Base-by-base conservation (phyloP, 2,329 filamentous ascomycete species). In the Aureobasidium musti region DNA sequence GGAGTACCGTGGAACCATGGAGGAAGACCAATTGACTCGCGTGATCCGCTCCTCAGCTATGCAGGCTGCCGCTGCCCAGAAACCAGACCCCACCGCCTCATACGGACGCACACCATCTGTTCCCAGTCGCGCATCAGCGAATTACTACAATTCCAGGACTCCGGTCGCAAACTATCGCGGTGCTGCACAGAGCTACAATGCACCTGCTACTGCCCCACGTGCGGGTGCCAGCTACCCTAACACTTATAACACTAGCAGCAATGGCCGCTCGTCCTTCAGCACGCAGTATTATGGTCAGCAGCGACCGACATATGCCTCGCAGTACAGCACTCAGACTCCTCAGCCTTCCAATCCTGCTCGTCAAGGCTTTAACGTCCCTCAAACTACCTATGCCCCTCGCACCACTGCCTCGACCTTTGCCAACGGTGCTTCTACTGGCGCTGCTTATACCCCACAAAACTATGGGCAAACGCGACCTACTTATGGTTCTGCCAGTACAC, bases 1-100 rank as follows among this genome's bases (percentile, higher is more conserved):
- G 61, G 87, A 92, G 72, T 91, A 91, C 76, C 86, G 85, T 69
- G 92, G 92, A 5, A 86, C 89, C 4, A 88, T 96, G 86, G 92
- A 96, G 71, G 91, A 94, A 72, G 92, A 96, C 71, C 89, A 92
- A 70, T 74, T 79, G 1, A 77, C 80, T 2, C 76, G 79, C 37
- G 71, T 78, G 49, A 77, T 79, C 30, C 82, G 82, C 69, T 69
- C 72, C 30, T 71, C 71, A 7, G 70, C 80, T 17, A 70, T 72
- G 50, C 72, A 72, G 1, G 75, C 74, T 5, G 73, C 75, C 23
- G 43, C 26, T 26, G 37, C 57, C 26, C 43, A 53, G 7, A 61
- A 64, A n/a, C 26, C 52, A 35, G 66, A 67, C 41, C 19, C 52
- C 21, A 30, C 64, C 23, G 13, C 65, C 3, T 39, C 49, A 26